Conservation (phyloP, 2,329 filamentous ascomycete species). For the Epichloe baconii region DNA sequence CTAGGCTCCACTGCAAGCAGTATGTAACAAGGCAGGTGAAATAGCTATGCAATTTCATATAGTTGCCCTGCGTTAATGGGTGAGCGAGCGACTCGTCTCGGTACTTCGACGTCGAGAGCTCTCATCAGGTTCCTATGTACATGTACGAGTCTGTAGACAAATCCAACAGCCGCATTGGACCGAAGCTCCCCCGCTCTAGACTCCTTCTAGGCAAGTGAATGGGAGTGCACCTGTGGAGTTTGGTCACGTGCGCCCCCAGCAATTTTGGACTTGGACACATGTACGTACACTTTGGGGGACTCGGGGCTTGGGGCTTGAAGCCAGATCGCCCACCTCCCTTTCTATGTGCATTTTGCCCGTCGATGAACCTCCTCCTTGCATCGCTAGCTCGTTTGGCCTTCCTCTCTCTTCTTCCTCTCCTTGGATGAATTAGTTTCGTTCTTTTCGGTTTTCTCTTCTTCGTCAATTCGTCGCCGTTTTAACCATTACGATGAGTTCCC, state of each 20-base stretch:
- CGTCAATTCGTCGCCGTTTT: conserved; percentile 10
- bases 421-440: conserved; percentile 29
- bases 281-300: conserved; percentile 24
- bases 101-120: too few species aligned
- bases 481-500: conserved; percentile 39
- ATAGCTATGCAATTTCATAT: too few species aligned
- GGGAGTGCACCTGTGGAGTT: neutral
- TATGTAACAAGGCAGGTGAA: too few species aligned
- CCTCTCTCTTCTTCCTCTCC: conserved; percentile 18
- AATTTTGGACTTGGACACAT: conserved; percentile 31
- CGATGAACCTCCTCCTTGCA: conserved; percentile 14
- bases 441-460: conserved; percentile 18
- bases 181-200: too few species aligned
- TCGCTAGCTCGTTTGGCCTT: conserved; percentile 22
- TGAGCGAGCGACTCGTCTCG: too few species aligned
- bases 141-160: too few species aligned
- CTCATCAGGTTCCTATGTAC: too few species aligned
- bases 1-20: neutral
- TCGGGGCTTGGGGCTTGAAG: conserved; percentile 17
- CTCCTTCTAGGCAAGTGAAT: too few species aligned
- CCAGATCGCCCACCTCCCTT: conserved; percentile 29
- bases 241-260: conserved; percentile 23
- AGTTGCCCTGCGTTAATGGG: too few species aligned
- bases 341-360: conserved; percentile 19
- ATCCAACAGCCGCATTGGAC: too few species aligned